Conservation (phyloP, 768 basidiomycete species). For the Cyclocybe aegerita region DNA sequence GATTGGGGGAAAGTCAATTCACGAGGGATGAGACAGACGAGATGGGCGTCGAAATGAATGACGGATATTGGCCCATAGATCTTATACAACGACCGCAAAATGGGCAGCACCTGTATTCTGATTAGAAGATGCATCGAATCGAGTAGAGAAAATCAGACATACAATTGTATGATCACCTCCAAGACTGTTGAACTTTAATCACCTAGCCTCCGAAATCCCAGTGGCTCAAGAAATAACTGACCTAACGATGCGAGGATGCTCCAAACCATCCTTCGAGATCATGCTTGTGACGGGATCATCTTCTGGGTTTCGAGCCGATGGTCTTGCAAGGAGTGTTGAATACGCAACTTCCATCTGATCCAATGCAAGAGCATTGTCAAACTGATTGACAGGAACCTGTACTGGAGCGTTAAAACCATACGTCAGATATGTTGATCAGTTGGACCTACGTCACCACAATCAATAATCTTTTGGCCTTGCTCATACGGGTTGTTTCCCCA, state of each 20-base stretch:
- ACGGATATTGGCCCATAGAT: constrained; percentile 82
- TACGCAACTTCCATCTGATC: constrained; percentile 90
- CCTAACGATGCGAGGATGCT: constrained; percentile 78
- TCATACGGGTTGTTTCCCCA: constrained; percentile 71
- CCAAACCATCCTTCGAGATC: constrained; percentile 55
- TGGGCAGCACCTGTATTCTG: constrained; percentile 67
- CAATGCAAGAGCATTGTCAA: constrained; percentile 80
- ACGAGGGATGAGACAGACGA: constrained; percentile 38
- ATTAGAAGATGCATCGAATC: constrained; percentile 39
- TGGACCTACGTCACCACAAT: constrained; percentile 76
- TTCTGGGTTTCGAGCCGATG: constrained; percentile 38
- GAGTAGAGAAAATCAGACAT: constrained; percentile 7
- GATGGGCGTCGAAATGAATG: constrained; percentile 78
- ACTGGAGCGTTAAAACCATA: background rate
- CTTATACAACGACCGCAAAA: constrained; percentile 75
- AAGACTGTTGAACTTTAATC: constrained; percentile 40
- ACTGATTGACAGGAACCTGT: constrained; percentile 75
- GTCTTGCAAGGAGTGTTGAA: constrained; percentile 65
- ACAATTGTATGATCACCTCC: constrained; percentile 92
- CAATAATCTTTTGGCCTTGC: constrained; percentile 58
- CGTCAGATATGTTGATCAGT: background rate
- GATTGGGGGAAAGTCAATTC: background rate
- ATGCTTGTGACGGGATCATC: constrained; percentile 34
- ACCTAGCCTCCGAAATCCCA: background rate
- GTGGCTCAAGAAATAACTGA: constrained; percentile 15